Evolutionary conservation across 2,329 filamentous ascomycete species (phyloP).

Genomic region (Penicillium paneum): DNA sequence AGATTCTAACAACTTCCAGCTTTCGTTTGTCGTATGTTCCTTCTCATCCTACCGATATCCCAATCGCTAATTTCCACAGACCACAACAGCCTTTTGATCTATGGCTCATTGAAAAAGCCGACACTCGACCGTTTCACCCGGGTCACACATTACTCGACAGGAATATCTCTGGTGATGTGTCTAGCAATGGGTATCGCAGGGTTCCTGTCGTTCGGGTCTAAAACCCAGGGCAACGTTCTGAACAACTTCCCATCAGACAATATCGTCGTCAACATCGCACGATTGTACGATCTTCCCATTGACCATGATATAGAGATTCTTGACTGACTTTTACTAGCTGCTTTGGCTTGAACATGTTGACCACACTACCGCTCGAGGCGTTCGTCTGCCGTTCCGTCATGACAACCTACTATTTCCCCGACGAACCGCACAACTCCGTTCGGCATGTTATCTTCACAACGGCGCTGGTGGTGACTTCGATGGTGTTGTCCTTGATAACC

Average conservation of each 20-base stretch:
- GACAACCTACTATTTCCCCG: conserved; percentile 74
- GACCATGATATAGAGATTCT: neutral
- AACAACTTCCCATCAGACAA: conserved; percentile 96
- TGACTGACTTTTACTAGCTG: conserved; percentile 50
- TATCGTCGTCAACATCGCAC: conserved; percentile 88
- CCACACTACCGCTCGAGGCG: conserved; percentile 89
- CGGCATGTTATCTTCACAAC: conserved; percentile 86
- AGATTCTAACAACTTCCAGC: conserved; percentile 46
- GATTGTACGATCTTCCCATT: conserved; percentile 54
- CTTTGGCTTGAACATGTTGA: conserved; percentile 98
- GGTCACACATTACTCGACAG: conserved; percentile 92
- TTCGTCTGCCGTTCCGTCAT: conserved; percentile 98
- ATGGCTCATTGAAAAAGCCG: conserved; percentile 88
- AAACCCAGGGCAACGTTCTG: conserved; percentile 89
- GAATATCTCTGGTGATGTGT: conserved; percentile 86
- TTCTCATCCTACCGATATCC: neutral
- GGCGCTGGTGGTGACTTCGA: conserved; percentile 72
- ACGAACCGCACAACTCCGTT: conserved; percentile 74
- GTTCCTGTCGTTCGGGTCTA: conserved; percentile 88
- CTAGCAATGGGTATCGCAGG: conserved; percentile 82
- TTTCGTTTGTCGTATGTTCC: conserved; percentile 61
- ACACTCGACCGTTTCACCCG: conserved; percentile 91
- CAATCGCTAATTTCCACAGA: conserved; percentile 46
- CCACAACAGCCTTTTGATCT: conserved; percentile 96
- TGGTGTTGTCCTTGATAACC: conserved; percentile 74